Evolutionary conservation across 1,284 basidiomycete species (phyloP), one percentile per base, ranked within the genome.

Genomic region (Microbotryum violaceum): DNA sequence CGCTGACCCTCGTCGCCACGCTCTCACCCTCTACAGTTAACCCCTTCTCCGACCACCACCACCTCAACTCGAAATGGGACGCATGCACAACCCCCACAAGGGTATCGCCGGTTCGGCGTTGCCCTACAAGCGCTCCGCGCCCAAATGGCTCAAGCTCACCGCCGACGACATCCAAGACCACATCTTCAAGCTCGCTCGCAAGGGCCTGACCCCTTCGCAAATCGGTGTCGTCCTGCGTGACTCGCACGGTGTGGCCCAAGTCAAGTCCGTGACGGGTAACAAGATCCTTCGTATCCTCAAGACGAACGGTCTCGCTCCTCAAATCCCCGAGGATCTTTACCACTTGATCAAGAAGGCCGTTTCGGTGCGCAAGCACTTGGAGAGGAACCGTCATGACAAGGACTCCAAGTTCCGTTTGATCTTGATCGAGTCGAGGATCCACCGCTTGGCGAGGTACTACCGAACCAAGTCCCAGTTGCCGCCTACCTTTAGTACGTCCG

Each of bases 281-380:
- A 97, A 97, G 85, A 94, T 98, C 75, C 86, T 97, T 73, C 87
- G 94, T 82, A 92, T 97, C 81, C 83, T 97, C 78, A 97, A 97
- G 83, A 85, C 88, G 70, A 84, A 91, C 75, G 91, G 91, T 91
- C 89, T 97, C 79, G 93, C 88, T 77, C 93, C 93, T 75, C 84
- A 87, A 80, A 91, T 97, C 81, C 94, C 94, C 74, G 94, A 98
- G 85, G 94, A 97, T 84, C 87, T 97, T 66, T 97, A 91, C 88
- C 88, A 92, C 85, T 87, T 97, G 78, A 88, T 97, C 84, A 97
- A 97, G 87, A 97, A 97, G 86, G 94, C 94, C 77, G 93, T 97
- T 77, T 83, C 89, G 72, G 91, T 98, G 76, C 91, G 94, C 80
- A 97, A 97, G 85, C 94, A 97, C 81, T 85, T 98, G 73, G 91